Percentiles rank a stretch among this genome's conserved stretches.
Evolutionary conservation across 2,329 filamentous ascomycete genomes (phyloP).

Genomic region (Botrytis sinoallii): DNA sequence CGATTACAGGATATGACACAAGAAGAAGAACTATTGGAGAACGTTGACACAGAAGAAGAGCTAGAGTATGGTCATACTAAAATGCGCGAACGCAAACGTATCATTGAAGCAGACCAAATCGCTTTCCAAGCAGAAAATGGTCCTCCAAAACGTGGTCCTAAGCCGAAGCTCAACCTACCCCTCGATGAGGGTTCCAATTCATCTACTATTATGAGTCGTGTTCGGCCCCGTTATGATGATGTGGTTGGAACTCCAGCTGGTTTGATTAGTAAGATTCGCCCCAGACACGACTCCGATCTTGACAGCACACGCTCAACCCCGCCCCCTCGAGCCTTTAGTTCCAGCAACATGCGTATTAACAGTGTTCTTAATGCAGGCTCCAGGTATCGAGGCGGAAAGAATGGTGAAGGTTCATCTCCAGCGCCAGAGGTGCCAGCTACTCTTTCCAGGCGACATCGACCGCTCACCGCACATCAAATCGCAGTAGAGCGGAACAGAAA

Average conservation of each 20-base stretch:
- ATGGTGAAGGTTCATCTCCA: slow-evolving; percentile 60
- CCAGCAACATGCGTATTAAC: slow-evolving; percentile 38
- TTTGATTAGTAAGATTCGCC: slow-evolving; percentile 60
- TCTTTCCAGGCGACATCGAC: slow-evolving; percentile 60
- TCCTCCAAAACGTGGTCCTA: slow-evolving; percentile 54
- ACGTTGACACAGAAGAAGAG: slow-evolving; percentile 70
- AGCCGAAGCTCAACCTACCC: slow-evolving; percentile 39
- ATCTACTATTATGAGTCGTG: slow-evolving; percentile 55
- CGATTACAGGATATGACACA: slow-evolving; percentile 61
- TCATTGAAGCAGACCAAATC: slow-evolving; percentile 70
- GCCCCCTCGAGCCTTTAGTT: slow-evolving; percentile 41
- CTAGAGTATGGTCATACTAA: slow-evolving; percentile 68
- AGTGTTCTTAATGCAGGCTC: slow-evolving; percentile 30
- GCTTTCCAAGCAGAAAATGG: slow-evolving; percentile 40
- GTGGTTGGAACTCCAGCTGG: slow-evolving; percentile 40
- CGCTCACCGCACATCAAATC: slow-evolving; percentile 77
- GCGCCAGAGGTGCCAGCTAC: slow-evolving; percentile 47
- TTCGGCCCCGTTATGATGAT: slow-evolving; percentile 57
- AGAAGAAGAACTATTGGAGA: slow-evolving; percentile 66
- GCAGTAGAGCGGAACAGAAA: slow-evolving; percentile 76
- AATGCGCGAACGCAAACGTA: slow-evolving; percentile 70
- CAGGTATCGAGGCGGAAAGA: slow-evolving; percentile 50
- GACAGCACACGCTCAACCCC: slow-evolving; percentile 53
- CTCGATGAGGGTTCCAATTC: slow-evolving; percentile 40
- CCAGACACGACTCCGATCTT: slow-evolving; percentile 58